Base-by-base conservation (phyloP, 2,329 filamentous ascomycete genomes). In the Endoconidiophora laricicola region DNA sequence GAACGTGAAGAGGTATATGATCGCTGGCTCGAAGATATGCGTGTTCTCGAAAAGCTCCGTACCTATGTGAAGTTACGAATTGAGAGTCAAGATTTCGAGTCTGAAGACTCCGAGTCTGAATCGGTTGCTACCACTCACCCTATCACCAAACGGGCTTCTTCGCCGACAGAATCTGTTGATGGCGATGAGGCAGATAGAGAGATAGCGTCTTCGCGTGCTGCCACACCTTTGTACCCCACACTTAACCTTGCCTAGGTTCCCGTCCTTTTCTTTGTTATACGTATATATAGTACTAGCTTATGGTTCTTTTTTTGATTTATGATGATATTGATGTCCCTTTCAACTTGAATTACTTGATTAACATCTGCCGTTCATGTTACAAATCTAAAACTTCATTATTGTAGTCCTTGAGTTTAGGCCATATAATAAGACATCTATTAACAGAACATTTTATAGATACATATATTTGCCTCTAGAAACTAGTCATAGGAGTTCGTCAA, bases 21-120 rank as follows among this genome's bases (percentile, higher is more conserved):
- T 58, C 67, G 69, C 50, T 81, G 78, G 78, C 64, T 81, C 10
- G 75, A 79, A 62, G 78, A 81, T 59, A 74, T 81, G 60, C 76
- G 78, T 36, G 69, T 74, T 47, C 78, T 81, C 48, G 78, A 81
- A 64, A 71, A 67, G 41, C 69, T 82, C 37, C 69, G 76, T 38
- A 70, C 73, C 55, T 74, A 76, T 54, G 68, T 82, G 48, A 69
- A 68, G 44, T 66, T 72, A 9, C 71, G 76, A 29, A 67, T 81
- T n/a, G 67, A 75, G 50, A 68, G 68, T 33, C 67, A 67, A 56
- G 73, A 79, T 49, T 81, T 73, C 56, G 66, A 69, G 6, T 59
- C 64, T 14, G 63, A 64, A 3, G 59, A 55, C 7, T 54, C 46
- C 1, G 56, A 58, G n/a, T 45, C 50, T 5, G 62, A 66, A 18